Conservation (phyloP, 768 basidiomycete genomes). For the Russula olivacea region DNA sequence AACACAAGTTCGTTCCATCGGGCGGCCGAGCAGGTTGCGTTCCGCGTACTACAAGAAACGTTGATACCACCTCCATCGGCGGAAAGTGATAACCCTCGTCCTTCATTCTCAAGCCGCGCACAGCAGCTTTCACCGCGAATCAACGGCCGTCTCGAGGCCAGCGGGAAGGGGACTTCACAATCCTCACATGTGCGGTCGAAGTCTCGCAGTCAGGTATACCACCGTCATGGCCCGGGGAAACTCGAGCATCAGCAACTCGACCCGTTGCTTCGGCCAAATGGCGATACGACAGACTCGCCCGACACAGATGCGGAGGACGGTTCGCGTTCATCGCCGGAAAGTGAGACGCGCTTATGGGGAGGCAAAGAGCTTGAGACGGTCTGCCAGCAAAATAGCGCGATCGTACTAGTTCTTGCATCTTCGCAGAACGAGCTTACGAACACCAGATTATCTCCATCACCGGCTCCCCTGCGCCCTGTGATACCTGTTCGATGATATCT, state of each 20-base stretch:
- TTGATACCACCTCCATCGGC: conserved; percentile 44
- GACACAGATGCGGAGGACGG: conserved; percentile 29
- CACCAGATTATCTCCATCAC: conserved; percentile 9
- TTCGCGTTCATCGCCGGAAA: conserved; percentile 33
- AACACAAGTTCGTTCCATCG: conserved; percentile 43
- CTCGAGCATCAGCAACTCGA: conserved; percentile 52
- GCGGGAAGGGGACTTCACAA: conserved; percentile 15
- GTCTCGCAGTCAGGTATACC: conserved; percentile 65
- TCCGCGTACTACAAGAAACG: conserved; percentile 80
- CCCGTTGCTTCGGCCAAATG: conserved; percentile 12
- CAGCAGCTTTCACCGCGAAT: conserved; percentile 29
- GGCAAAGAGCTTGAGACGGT: conserved; percentile 79
- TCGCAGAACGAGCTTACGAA: conserved; percentile 48
- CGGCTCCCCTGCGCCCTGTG: conserved; percentile 5
- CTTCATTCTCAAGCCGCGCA: conserved; percentile 28
- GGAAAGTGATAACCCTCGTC: conserved; percentile 8
- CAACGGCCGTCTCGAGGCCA: conserved; percentile 15
- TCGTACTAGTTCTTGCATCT: conserved; percentile 66
- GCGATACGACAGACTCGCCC: conserved; percentile 18
- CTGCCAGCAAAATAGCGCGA: conserved; percentile 85
- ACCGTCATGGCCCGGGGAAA: conserved; percentile 56
- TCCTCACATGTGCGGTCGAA: conserved; percentile 51
- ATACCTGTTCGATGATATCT: conserved; percentile 16
- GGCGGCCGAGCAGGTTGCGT: conserved; percentile 70
- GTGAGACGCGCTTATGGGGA: conserved; percentile 57